phyloP scores from a whole-genome alignment of 768 basidiomycete genomes.

The Tremella fuciformis region DNA sequence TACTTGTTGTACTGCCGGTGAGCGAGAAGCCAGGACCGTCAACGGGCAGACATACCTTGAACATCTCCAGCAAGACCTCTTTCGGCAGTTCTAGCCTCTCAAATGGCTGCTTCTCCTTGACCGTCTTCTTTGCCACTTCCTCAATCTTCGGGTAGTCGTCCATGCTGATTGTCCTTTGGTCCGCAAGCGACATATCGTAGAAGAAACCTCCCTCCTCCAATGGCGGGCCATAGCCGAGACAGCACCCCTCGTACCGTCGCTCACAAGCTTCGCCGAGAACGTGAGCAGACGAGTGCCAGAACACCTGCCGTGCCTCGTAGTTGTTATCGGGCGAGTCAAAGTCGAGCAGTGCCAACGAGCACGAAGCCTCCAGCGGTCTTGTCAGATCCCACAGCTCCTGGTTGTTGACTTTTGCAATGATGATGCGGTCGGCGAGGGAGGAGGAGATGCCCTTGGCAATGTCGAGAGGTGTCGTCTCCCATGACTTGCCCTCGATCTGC shows the following conservation, averaged over 20 bases:
- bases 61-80: constrained; percentile 95
- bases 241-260: constrained; percentile 85
- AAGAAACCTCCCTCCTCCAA: constrained; percentile 94
- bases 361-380: constrained; percentile 81
- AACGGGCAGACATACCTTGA: constrained; percentile 61
- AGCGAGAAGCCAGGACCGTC: constrained; percentile 7
- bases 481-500: constrained; percentile 76
- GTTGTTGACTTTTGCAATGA: constrained; percentile 79
- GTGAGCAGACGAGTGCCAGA: constrained; percentile 99
- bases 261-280: constrained; percentile 96
- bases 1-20: constrained; percentile 88
- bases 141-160: constrained; percentile 86
- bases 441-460: constrained; percentile 84
- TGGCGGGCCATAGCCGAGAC: constrained; percentile 93
- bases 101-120: constrained; percentile 97
- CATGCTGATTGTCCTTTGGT: constrained; percentile 66
- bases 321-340: constrained; percentile 62
- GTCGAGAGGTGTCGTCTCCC: constrained; percentile 92
- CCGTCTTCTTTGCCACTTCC: constrained; percentile 75
- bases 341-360: constrained; percentile 78
- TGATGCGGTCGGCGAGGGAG: constrained; percentile 77
- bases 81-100: constrained; percentile 91
- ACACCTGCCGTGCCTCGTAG: constrained; percentile 80
- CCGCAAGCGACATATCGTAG: constrained; percentile 77
- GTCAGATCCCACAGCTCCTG: constrained; percentile 85